Base-by-base conservation (phyloP, 2,329 filamentous ascomycete genomes). In the Colletotrichum australisinense region DNA sequence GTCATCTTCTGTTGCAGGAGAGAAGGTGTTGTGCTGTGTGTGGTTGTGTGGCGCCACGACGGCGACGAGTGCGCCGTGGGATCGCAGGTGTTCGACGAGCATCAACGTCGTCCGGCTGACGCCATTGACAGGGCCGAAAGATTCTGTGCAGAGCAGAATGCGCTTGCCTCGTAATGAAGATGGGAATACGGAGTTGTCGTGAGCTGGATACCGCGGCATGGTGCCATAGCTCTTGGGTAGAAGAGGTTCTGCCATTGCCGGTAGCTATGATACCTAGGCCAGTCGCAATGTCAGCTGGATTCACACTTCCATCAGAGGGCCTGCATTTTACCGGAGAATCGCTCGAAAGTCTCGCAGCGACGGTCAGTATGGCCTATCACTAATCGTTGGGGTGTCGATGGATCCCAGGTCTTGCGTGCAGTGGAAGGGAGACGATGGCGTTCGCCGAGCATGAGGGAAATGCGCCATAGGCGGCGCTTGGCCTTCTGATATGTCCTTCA, bases 101-200 rank as follows among this genome's bases (percentile, higher is more conserved):
- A 91, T 93, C 76, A 91, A 84, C 0, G 92, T 94, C 5, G 92
- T 94, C 74, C 91, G 87, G 77, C 90, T 93, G 58, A 94, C 92
- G n/a, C 92, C 92, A 78, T 94, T 94, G 79, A 94, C 90, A 0
- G 92, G 92, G 3, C 92, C 92, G 71, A 93, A 92, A 0, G 91
- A 93, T 79, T 94, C 92, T 16, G 92, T 93, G 74, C 91, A 92
- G 8, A 94, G 86, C 8, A 94, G 82, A 74, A 94, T 86, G 74
- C 88, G 88, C 80, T 90, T 92, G 11, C 89, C 90, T 49, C 84
- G 82, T n/a, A 93, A 85, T 9, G 83, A 78, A 1, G 79, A 55
- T 0, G 88, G 88, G 73, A 89, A 90, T 52, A 80, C 74, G 12
- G 84, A 81, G 64, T 86, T 78, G 71, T 88, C 83, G 76, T 85